Percentiles rank a stretch among this genome's conserved stretches.
These are phyloP conservation scores for Sporothrix humicola DNA, from an alignment of 2,329 filamentous ascomycete genomes.

Conservation along the genomic window DNA sequence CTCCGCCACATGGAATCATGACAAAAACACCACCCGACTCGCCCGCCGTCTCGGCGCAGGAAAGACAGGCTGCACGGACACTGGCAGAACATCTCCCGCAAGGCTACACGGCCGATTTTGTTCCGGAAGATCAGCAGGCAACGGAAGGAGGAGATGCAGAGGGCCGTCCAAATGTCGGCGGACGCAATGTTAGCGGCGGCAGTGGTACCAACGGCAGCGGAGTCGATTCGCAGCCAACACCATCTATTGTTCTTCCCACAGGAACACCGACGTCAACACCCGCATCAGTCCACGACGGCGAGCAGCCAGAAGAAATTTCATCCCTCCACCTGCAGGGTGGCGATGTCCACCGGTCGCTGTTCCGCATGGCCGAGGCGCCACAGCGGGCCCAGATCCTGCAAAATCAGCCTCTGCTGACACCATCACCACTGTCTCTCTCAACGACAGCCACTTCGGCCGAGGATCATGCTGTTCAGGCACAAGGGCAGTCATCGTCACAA, in stretches of 20 bases:
- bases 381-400: conserved; percentile 50
- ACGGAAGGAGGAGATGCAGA: background rate
- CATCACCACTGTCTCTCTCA: conserved; percentile 27
- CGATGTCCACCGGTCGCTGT: conserved; percentile 79
- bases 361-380: conserved; percentile 68
- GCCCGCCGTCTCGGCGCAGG: conserved; percentile 23
- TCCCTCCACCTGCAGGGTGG: conserved; percentile 76
- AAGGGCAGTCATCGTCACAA: background rate
- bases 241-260: background rate
- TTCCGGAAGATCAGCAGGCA: conserved; percentile 30
- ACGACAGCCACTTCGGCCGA: background rate
- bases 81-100: conserved; percentile 45
- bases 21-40: conserved; percentile 31
- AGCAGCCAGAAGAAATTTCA: conserved; percentile 22
- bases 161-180: background rate
- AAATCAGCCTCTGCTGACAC: conserved; percentile 18
- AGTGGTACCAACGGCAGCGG: conserved; percentile 8
- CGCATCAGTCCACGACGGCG: conserved; percentile 8
- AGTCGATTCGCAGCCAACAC: background rate
- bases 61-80: conserved; percentile 37
- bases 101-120: conserved; percentile 46
- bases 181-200: background rate
- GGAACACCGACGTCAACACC: background rate
- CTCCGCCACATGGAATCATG: conserved; percentile 33
- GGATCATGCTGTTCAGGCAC: background rate